phyloP scores from a whole-genome alignment of 1,139 yeast species.

The Petasospora rhodanensis region DNA sequence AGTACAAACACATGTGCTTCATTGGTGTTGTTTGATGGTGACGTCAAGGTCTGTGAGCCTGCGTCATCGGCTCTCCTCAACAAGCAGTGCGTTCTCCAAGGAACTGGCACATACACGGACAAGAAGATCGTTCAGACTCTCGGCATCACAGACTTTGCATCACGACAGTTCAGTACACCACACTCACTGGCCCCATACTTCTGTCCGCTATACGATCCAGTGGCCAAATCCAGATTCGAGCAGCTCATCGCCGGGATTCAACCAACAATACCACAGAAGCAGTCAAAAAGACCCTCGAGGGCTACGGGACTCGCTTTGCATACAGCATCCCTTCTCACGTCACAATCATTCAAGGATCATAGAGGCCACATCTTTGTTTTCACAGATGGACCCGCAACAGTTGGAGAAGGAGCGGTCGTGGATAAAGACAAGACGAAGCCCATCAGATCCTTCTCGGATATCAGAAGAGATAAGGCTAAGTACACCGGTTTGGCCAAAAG shows the following conservation, averaged over 20 bases:
- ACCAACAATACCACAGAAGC: constrained; percentile 1
- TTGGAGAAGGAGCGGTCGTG: constrained; percentile 60
- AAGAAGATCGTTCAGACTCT: neutral
- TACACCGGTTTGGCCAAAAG: constrained; percentile 53
- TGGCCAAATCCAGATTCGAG: constrained; percentile 1
- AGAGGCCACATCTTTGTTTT: constrained; percentile 57
- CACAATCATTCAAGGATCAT: constrained; percentile 45
- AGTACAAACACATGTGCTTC: neutral
- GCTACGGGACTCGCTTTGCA: constrained; percentile 60
- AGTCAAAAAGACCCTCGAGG: constrained; percentile 32
- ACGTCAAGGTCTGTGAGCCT: constrained; percentile 58
- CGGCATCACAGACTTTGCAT: neutral
- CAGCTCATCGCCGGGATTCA: constrained; percentile 1
- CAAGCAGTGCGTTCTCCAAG: constrained; percentile 2
- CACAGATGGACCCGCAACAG: constrained; percentile 63
- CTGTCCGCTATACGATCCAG: neutral
- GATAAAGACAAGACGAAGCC: constrained; percentile 55
- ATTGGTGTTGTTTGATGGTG: constrained; percentile 51
- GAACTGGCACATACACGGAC: neutral
- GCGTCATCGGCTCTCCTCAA: constrained; percentile 3
- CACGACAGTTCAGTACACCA: constrained; percentile 1
- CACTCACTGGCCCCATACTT: constrained; percentile 5
- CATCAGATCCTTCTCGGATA: constrained; percentile 62
- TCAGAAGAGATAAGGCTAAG: constrained; percentile 51
- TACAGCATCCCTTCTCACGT: constrained; percentile 49